Evolutionary conservation across 78 protist genomes (phyloP).

Genomic region (Dictyostelium firmibasis): DNA sequence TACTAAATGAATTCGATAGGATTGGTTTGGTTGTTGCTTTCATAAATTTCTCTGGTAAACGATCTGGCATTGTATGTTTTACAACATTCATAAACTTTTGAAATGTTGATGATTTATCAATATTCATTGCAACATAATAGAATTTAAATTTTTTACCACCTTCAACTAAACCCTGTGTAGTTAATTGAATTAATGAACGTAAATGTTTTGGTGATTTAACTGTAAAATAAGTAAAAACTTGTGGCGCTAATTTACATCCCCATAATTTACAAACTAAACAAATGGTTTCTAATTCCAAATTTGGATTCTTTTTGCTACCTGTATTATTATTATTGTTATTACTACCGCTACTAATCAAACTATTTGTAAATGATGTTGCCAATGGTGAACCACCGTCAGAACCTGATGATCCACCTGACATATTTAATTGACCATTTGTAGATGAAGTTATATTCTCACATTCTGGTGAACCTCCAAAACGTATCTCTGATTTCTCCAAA

Average conservation of each 20-base stretch:
- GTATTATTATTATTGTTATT: neutral
- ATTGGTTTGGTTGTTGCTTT: constrained; percentile 70
- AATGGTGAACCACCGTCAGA: neutral
- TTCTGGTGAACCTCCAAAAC: constrained; percentile 15
- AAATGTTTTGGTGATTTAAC: constrained; percentile 67
- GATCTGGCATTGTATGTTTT: constrained; percentile 70
- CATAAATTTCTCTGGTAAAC: constrained; percentile 56
- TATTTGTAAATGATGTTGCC: neutral
- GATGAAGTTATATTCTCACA: neutral
- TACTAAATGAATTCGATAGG: constrained; percentile 12
- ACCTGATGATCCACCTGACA: neutral
- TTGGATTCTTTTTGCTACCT: constrained; percentile 2
- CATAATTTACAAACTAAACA: constrained; percentile 65
- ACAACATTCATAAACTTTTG: constrained; percentile 72
- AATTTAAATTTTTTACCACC: constrained; percentile 57
- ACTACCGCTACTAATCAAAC: neutral
- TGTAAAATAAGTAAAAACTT: constrained; percentile 36
- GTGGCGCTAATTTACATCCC: constrained; percentile 64
- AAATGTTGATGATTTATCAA: constrained; percentile 41
- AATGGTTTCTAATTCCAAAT: constrained; percentile 26
- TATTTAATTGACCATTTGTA: neutral
- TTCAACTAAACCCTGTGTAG: constrained; percentile 15
- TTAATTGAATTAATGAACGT: constrained; percentile 6
- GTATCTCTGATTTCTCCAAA: constrained; percentile 44
- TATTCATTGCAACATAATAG: constrained; percentile 43